These are phyloP conservation scores for Globisporangium nodosum DNA, from an alignment of 352 stramenopile species.

Conservation along the genomic window DNA sequence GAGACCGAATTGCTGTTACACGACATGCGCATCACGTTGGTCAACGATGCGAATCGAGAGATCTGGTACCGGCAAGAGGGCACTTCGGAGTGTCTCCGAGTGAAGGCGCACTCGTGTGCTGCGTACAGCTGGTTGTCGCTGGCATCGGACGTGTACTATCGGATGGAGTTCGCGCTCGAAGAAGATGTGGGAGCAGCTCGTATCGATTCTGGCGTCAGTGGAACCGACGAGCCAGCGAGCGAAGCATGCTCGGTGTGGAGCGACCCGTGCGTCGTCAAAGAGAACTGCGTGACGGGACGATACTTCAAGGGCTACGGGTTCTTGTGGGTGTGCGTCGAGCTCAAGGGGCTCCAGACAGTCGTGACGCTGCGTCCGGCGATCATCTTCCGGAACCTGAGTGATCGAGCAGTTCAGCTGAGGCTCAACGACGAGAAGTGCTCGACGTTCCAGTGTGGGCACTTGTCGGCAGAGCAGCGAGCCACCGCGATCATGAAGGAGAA, in stretches of 20 bases:
- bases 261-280: slow-evolving; percentile 60
- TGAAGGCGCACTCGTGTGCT: slow-evolving; percentile 22
- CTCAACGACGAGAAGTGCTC: slow-evolving; percentile 18
- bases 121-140: slow-evolving; percentile 74
- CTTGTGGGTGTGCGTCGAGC: slow-evolving; percentile 61
- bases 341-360: slow-evolving; percentile 45
- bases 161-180: slow-evolving; percentile 49
- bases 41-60: slow-evolving; percentile 34
- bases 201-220: not conserved
- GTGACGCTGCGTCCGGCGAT: slow-evolving; percentile 52
- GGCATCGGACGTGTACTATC: slow-evolving; percentile 34
- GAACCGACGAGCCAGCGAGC: not conserved
- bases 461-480: not conserved
- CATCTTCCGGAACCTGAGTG: slow-evolving; percentile 36
- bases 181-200: slow-evolving; percentile 5
- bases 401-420: slow-evolving; percentile 31
- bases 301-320: slow-evolving; percentile 49
- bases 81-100: slow-evolving; percentile 42
- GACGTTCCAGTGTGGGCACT: not conserved
- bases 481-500: not conserved
- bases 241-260: slow-evolving; percentile 32
- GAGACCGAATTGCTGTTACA: slow-evolving; percentile 25
- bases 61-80: slow-evolving; percentile 67
- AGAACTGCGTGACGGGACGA: slow-evolving; percentile 48
- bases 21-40: slow-evolving; percentile 52